Base-by-base conservation (phyloP, 805 yeast genomes). In the Scheffersomyces amazonensis region DNA sequence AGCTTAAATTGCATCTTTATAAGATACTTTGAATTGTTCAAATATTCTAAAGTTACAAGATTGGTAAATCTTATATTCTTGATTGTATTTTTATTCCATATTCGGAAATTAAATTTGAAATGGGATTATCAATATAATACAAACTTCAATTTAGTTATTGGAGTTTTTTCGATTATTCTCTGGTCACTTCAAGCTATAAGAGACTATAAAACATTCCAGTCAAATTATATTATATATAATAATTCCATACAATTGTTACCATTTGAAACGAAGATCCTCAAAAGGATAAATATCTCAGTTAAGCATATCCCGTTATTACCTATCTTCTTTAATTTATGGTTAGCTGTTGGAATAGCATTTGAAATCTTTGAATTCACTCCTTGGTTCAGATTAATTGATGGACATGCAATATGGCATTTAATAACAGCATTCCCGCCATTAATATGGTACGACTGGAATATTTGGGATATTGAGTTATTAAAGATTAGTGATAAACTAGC, bases 331-430 rank as follows among this genome's bases (percentile, higher is more conserved):
- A 66, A 66, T 39, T 1, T 55, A 7, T 62, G 64, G 60, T 47
- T 69, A 17, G 27, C 63, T 5, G 16, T 44, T 5, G 60, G 71
- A 0, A 56, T 66, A 46, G 39, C 51, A 11, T 56, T 68, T 23
- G 74, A 69, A 36, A 30, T 65, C 13, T 41, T 47, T 20, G 74
- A 69, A 37, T 68, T 66, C 34, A 52, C 48, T 17, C 74, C 74
- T 1, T 36, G 54, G 36, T 39, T 27, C 12, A 49, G 56, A 34
- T 42, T 58, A 9, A 36, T 59, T 3, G 99, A 93, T 62, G 95
- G 96, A 0, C 99, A 93, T 61, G 80, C 96, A 0, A 53, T 91
- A 28, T 93, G 99, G 99, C 99, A 93, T 58, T 71, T 85, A 19
- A 77, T 87, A 16, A 93, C 99, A 0, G 80, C 90, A 2, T 58